Base-by-base conservation (phyloP, 1,139 yeast species). In the Lodderomyces theae region DNA sequence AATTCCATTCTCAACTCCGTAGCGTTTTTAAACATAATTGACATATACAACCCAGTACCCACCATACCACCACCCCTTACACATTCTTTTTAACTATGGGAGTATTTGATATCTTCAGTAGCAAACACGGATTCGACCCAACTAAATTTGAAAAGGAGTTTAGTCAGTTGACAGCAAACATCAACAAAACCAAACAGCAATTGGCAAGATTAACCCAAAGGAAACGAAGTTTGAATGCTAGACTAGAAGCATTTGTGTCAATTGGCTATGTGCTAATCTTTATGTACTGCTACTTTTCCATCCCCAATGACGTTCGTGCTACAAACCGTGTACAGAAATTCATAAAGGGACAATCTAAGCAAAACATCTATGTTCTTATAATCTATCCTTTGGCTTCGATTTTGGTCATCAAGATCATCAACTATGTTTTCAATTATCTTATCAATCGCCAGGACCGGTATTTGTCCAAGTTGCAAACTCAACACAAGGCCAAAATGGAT, bases 401-500 rank as follows among this genome's bases (percentile, higher is more conserved):
- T 15, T 37, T 54, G 18, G 11, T 63, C 13, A 51, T 61, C 7
- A 51, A 51, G 34, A 25, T 57, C 24, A 38, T 68, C 21, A 53
- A 51, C 18, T 43, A 48, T 24, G 32, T 60, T 4, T 67, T 64
- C 44, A 45, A 46, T n/a, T 46, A 57, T 36, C 49, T 66, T 40
- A 55, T 66, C 21, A 50, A 47, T 8, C 51, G 53, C 18, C 44
- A 63, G 50, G 48, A 53, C 46, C 45, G 41, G 12, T 32, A 49
- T 11, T 51, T 56, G 18, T 48, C 50, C 46, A 43, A 30, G 7
- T 63, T 83, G 46, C 69, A 72, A 48, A 65, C 68, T 30, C 64
- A 72, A 42, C 95, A 86, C 48, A 66, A 70, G 44, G 69, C 66
- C 23, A 83, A 84, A 60, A 74, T 90, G 38, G 83, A 80, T 15